Evolutionary conservation across 805 yeast genomes (phyloP), one percentile per base, ranked within the genome.

Genomic region (Wickerhamiella allomyrinae): DNA sequence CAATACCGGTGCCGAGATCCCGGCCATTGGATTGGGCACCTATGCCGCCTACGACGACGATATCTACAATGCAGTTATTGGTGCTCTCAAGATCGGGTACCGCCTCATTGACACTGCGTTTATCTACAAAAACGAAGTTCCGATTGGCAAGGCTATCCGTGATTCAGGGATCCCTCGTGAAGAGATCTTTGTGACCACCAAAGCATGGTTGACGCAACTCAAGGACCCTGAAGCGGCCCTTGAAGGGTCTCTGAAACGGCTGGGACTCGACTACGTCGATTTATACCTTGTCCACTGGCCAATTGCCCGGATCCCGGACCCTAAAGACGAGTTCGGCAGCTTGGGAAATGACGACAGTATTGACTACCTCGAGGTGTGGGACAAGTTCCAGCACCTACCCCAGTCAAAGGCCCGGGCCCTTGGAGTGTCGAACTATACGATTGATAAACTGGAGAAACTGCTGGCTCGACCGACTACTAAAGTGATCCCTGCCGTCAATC

Each of bases 381-480:
- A 70, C 51, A 62, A 60, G 25, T 60, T 83, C 73, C 84, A 81
- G 62, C 63, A 71, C 50, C 61, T 79, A 39, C 66, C 73, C 39
- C 61, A 62, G 23, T 56, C 70, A 19, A 67, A 73, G 56, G 67
- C 73, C 20, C 73, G 67, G 51, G 73, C 86, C 21, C 71, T 83
- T 57, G 94, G 94, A 50, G 81, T 83, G 34, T 78, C 86, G 27
- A 83, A 83, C 63, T 74, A 76, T 57, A 70, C 81, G n/a, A 60
- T 70, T 20, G 68, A 65, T 42, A 69, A 73, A 49, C 55, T 79
- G 46, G 62, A 69, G 45, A 67, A 60, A 40, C 62, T 82, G 45
- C 63, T 79, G 41, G 46, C 55, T 20, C 44, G 49, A 20, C 31
- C 31, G 4, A 4, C 31, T 3, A 27, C 31, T 4, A 27, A 13